phyloP scores from a whole-genome alignment of 306 rosid genomes.

The Begonia peltatifolia region DNA sequence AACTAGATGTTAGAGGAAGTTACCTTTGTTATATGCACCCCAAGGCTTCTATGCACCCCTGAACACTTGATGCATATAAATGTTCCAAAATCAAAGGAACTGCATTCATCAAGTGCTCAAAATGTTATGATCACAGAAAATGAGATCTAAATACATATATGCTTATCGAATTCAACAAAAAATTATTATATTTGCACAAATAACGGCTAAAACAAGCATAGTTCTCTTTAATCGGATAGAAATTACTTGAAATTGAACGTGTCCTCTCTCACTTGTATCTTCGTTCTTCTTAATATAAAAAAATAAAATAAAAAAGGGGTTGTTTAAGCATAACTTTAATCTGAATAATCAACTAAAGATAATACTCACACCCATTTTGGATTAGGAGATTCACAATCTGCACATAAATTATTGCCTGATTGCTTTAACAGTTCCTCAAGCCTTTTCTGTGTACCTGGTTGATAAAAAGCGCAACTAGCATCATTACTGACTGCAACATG shows the following conservation, averaged over 20 bases:
- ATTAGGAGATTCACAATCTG: constrained; percentile 85
- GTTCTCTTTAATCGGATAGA: too few relatives aligned
- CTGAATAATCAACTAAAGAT: too few relatives aligned
- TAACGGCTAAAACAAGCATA: too few relatives aligned
- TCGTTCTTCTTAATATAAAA: too few relatives aligned
- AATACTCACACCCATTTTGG: constrained; percentile 95
- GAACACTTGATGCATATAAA: constrained; percentile 93
- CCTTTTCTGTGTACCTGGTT: constrained; percentile 51
- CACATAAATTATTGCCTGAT: constrained; percentile 49
- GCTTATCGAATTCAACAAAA: too few relatives aligned
- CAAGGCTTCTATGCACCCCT: constrained; percentile 87
- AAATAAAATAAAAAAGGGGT: too few relatives aligned
- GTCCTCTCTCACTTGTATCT: too few relatives aligned
- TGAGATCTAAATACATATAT: not conserved
- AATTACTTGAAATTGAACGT: too few relatives aligned
- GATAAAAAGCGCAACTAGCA: constrained; percentile 4
- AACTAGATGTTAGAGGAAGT: not conserved
- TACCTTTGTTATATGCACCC: constrained; percentile 93
- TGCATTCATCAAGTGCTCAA: constrained; percentile 18
- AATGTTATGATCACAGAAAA: not conserved
- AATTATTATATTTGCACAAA: too few relatives aligned
- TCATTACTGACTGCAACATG: too few relatives aligned
- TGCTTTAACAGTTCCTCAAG: constrained; percentile 36
- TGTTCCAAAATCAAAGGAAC: constrained; percentile 67
- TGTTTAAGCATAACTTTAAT: too few relatives aligned